These are phyloP conservation scores for Talaromyces rugulosus DNA, from an alignment of 2,329 filamentous ascomycete species.

Conservation along the genomic window DNA sequence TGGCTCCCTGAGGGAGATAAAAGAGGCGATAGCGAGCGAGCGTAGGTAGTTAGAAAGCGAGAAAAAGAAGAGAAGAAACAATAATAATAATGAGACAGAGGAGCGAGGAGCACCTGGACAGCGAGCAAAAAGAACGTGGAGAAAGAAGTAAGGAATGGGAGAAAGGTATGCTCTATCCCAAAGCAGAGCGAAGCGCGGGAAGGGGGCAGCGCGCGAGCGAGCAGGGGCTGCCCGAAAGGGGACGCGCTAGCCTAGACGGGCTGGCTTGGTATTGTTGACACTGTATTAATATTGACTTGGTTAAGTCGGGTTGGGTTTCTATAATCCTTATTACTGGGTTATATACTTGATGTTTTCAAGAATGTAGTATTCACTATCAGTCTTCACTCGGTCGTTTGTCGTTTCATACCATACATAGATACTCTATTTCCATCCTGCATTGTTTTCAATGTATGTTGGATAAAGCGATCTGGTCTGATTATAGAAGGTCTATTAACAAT, in stretches of 20 bases:
- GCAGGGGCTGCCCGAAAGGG: conserved; percentile 7
- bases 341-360: too few species aligned
- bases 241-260: not conserved
- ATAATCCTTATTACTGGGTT: too few species aligned
- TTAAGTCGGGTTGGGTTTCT: too few species aligned
- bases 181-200: conserved; percentile 9
- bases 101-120: conserved; percentile 17
- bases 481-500: not conserved
- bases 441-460: too few species aligned
- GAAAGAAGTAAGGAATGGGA: conserved; percentile 19
- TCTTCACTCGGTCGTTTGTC: too few species aligned
- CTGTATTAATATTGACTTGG: too few species aligned
- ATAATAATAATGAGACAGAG: conserved; percentile 6
- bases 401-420: too few species aligned
- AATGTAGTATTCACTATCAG: too few species aligned
- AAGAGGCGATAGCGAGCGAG: not conserved
- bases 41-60: not conserved
- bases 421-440: too few species aligned
- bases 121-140: conserved; percentile 22
- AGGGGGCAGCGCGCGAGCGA: conserved; percentile 6
- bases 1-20: conserved; percentile 1
- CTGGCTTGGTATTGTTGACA: not conserved
- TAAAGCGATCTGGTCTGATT: too few species aligned
- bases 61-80: conserved; percentile 6
- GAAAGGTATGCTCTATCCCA: conserved; percentile 13